phyloP scores from a whole-genome alignment of 1,139 yeast species.

The Protomyces gravidus region DNA sequence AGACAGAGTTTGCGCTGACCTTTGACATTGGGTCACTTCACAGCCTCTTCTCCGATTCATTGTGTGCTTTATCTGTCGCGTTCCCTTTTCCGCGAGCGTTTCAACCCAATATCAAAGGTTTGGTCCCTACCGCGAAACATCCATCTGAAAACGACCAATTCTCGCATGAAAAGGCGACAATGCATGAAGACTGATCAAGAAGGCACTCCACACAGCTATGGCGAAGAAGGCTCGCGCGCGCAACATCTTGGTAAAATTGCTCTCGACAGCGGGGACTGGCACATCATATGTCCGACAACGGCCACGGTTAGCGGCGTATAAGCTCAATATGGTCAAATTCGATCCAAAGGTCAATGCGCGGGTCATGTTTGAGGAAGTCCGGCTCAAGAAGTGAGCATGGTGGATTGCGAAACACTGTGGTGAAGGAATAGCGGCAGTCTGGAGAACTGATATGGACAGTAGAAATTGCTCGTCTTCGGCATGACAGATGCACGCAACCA shows the following conservation, averaged over 20 bases:
- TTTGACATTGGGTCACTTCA: too few relatives aligned
- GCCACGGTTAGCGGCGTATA: constrained; percentile 29
- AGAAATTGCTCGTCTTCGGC: too few relatives aligned
- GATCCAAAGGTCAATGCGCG: constrained; percentile 29
- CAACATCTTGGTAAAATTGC: constrained; percentile 28
- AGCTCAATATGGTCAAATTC: constrained; percentile 29
- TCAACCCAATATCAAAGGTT: too few relatives aligned
- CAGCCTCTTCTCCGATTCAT: background rate
- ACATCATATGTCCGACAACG: constrained; percentile 29
- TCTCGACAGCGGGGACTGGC: constrained; percentile 32
- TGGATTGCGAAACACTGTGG: background rate
- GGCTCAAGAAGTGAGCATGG: constrained; percentile 13
- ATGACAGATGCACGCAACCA: too few relatives aligned
- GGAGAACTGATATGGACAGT: too few relatives aligned
- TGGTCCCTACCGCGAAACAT: too few relatives aligned
- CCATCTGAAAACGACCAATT: background rate
- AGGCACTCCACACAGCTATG: background rate
- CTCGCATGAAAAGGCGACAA: background rate
- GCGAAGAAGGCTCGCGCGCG: constrained; percentile 25
- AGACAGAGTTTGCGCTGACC: too few relatives aligned
- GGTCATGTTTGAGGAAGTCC: constrained; percentile 22
- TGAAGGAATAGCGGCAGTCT: background rate
- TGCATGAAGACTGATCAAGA: background rate
- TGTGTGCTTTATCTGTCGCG: too few relatives aligned
- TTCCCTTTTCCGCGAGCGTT: too few relatives aligned